Percentiles rank a stretch among this genome's conserved stretches.
These are phyloP conservation scores for Sordariomycetes sp. DNA, from an alignment of 2,329 filamentous ascomycete species.

Conservation along the genomic window DNA sequence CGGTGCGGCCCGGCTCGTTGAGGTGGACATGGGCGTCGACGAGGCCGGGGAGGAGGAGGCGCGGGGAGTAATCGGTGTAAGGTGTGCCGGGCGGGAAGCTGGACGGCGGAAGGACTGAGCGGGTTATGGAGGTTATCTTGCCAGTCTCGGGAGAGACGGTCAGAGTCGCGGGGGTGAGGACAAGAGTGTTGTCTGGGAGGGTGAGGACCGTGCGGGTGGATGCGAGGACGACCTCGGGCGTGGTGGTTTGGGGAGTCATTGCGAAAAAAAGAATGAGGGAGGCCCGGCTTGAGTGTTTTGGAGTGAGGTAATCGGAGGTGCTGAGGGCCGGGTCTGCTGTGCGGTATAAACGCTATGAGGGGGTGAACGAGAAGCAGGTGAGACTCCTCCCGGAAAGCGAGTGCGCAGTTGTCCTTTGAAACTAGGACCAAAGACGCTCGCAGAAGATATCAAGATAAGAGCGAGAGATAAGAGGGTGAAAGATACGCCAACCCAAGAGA, in stretches of 20 bases:
- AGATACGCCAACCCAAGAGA: background rate
- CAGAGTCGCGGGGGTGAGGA: constrained; percentile 71
- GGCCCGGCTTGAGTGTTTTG: background rate
- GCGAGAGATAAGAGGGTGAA: background rate
- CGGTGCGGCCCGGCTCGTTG: constrained; percentile 90
- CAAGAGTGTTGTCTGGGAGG: constrained; percentile 44
- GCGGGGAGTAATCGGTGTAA: constrained; percentile 76
- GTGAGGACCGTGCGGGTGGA: constrained; percentile 76
- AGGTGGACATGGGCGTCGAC: constrained; percentile 97
- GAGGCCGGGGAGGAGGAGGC: constrained; percentile 75
- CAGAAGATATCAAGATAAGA: constrained; percentile 1
- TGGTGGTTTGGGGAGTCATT: background rate
- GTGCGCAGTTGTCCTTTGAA: background rate
- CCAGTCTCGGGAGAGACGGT: constrained; percentile 65
- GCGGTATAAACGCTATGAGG: background rate
- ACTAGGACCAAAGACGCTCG: background rate
- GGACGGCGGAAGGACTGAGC: constrained; percentile 58
- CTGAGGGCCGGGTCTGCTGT: background rate
- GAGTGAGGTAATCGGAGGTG: background rate
- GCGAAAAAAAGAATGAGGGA: background rate
- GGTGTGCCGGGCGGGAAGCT: constrained; percentile 59
- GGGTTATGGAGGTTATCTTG: constrained; percentile 68
- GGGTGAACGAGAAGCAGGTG: background rate
- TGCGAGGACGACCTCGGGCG: constrained; percentile 49
- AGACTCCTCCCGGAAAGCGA: background rate